Evolutionary conservation across 1,284 basidiomycete genomes (phyloP).

Genomic region (Naganishia sp.): DNA sequence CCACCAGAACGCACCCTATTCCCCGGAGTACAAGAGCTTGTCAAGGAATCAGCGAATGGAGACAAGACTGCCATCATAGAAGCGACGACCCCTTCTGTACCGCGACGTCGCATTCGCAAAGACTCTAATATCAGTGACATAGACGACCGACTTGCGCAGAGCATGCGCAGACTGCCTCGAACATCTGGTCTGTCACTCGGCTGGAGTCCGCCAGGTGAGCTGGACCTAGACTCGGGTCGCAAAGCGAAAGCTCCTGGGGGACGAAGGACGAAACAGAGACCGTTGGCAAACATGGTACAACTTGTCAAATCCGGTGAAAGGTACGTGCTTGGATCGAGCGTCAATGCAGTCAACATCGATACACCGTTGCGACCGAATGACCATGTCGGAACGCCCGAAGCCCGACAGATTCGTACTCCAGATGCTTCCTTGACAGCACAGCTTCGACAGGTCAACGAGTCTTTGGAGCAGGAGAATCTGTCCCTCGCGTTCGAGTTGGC

Average conservation of each 20-base stretch:
- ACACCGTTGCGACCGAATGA: background rate
- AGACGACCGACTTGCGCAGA: slow-evolving; percentile 2
- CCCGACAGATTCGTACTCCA: background rate
- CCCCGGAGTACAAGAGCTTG: background rate
- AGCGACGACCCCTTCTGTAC: background rate
- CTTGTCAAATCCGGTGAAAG: background rate
- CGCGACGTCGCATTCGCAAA: background rate
- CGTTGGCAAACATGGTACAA: background rate
- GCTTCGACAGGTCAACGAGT: background rate
- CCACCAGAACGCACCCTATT: background rate
- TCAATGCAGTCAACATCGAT: background rate
- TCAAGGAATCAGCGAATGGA: background rate
- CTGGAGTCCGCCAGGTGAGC: background rate
- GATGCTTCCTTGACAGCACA: too few species aligned
- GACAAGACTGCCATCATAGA: background rate
- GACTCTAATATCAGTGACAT: background rate
- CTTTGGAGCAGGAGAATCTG: background rate
- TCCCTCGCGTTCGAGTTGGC: background rate
- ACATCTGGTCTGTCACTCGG: background rate
- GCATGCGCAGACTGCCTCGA: slow-evolving; percentile 4
- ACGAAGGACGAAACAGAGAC: background rate
- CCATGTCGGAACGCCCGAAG: background rate
- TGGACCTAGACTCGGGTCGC: background rate
- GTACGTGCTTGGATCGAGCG: background rate
- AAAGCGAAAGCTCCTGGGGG: background rate